phyloP scores from a whole-genome alignment of 352 stramenopile genomes.

The Thraustotheca clavata region DNA sequence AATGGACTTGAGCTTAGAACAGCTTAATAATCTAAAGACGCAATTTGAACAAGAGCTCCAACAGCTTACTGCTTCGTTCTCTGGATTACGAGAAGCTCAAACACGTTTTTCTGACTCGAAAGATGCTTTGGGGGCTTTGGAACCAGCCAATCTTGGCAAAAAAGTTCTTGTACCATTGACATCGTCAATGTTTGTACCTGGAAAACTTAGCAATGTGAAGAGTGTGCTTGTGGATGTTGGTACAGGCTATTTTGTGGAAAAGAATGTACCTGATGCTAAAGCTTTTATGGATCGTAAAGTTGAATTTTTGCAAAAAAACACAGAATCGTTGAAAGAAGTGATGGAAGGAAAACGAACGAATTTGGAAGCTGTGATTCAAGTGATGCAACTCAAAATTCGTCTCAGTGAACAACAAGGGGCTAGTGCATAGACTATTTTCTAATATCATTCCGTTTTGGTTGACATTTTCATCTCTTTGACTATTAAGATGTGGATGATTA shows the following conservation, averaged over 20 bases:
- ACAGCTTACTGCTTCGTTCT: constrained; percentile 63
- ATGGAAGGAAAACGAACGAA: constrained; percentile 74
- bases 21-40: constrained; percentile 88
- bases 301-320: constrained; percentile 89
- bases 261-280: constrained; percentile 80
- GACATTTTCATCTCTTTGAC: no score
- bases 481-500: no score
- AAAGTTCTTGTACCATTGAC: constrained; percentile 92
- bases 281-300: constrained; percentile 90
- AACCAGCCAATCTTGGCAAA: constrained; percentile 48
- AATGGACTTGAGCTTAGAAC: constrained; percentile 86
- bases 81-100: constrained; percentile 59
- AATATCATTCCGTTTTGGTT: no score
- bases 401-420: constrained; percentile 1
- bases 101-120: constrained; percentile 75
- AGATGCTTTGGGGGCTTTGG: constrained; percentile 52
- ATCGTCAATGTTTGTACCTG: constrained; percentile 91
- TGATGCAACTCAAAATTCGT: constrained; percentile 81
- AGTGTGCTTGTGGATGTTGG: constrained; percentile 92
- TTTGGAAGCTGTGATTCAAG: constrained; percentile 66
- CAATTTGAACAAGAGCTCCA: constrained; percentile 82
- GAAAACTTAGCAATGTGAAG: constrained; percentile 75
- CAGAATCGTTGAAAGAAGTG: constrained; percentile 87
- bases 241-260: constrained; percentile 93
- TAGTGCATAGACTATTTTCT: not conserved